Conservation (phyloP, 306 rosid genomes). For the Corylus americana region DNA sequence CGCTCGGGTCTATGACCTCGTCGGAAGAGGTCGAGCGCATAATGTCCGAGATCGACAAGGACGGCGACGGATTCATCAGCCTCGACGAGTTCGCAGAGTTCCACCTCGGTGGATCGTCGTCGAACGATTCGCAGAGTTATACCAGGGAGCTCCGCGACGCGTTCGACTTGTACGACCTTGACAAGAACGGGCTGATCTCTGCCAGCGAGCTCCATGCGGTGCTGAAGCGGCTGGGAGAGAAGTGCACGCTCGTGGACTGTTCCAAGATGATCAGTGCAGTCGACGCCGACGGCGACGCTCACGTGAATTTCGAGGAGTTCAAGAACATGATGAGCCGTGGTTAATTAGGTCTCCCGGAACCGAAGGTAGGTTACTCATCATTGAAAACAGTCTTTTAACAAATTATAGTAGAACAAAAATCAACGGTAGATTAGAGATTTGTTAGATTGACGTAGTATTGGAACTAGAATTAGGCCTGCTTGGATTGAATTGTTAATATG, state of each 20-base stretch:
- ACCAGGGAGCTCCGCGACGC: slow-evolving; percentile 80
- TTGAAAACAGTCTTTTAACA: background rate
- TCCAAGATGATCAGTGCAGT: slow-evolving; percentile 75
- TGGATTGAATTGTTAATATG: background rate
- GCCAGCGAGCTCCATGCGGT: slow-evolving; percentile 70
- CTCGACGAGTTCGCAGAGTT: slow-evolving; percentile 72
- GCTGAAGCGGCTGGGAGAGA: slow-evolving; percentile 71
- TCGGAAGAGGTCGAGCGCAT: slow-evolving; percentile 64
- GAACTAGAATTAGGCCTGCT: background rate
- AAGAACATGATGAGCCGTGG: slow-evolving; percentile 86
- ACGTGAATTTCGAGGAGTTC: slow-evolving; percentile 88
- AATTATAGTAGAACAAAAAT: background rate
- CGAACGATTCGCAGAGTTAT: background rate
- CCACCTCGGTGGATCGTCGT: slow-evolving; percentile 34
- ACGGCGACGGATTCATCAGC: slow-evolving; percentile 85
- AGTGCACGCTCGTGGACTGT: slow-evolving; percentile 71
- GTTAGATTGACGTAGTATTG: background rate
- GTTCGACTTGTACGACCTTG: slow-evolving; percentile 77
- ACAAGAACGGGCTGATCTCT: slow-evolving; percentile 87
- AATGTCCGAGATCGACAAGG: slow-evolving; percentile 74
- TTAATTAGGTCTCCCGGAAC: slow-evolving; percentile 7
- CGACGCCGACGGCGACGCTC: slow-evolving; percentile 85
- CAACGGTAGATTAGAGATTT: background rate
- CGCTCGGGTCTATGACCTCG: slow-evolving; percentile 59
- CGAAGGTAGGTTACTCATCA: slow-evolving; percentile 17